Conservation (phyloP, 129 eudicot genomes). For the Logfia minima region DNA sequence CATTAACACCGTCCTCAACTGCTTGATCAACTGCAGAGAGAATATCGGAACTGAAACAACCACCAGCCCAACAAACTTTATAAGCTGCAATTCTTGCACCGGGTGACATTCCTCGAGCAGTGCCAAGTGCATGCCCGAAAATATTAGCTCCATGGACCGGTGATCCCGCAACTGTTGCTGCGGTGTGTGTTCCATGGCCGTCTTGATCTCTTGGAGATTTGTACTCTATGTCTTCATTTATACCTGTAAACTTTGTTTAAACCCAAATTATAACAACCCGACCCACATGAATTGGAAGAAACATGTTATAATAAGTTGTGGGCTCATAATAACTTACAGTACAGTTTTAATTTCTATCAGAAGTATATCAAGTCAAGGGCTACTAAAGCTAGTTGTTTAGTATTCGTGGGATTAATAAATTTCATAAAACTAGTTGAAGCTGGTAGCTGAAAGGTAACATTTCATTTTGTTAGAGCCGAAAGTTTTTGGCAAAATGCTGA, state of each 20-base stretch:
- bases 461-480: too few relatives aligned
- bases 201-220: conserved; percentile 73
- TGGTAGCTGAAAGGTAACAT: too few relatives aligned
- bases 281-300: not conserved
- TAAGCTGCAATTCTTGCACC: conserved; percentile 66
- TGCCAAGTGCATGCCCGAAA: conserved; percentile 60
- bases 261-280: not conserved
- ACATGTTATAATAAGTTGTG: not conserved
- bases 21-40: conserved; percentile 68
- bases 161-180: conserved; percentile 67
- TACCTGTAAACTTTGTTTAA: not conserved
- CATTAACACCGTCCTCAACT: conserved; percentile 64
- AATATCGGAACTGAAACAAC: conserved; percentile 76
- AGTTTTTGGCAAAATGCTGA: too few relatives aligned
- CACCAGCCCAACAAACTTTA: conserved; percentile 73
- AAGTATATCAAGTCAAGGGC: not conserved
- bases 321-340: not conserved
- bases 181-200: conserved; percentile 78
- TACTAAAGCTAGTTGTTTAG: too few relatives aligned
- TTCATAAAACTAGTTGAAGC: too few relatives aligned
- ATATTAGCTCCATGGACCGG: conserved; percentile 58
- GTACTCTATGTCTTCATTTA: conserved; percentile 48
- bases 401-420: too few relatives aligned
- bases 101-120: conserved; percentile 60
- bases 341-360: not conserved